phyloP scores from a whole-genome alignment of 805 yeast genomes.

The Ogataea wickerhamii region DNA sequence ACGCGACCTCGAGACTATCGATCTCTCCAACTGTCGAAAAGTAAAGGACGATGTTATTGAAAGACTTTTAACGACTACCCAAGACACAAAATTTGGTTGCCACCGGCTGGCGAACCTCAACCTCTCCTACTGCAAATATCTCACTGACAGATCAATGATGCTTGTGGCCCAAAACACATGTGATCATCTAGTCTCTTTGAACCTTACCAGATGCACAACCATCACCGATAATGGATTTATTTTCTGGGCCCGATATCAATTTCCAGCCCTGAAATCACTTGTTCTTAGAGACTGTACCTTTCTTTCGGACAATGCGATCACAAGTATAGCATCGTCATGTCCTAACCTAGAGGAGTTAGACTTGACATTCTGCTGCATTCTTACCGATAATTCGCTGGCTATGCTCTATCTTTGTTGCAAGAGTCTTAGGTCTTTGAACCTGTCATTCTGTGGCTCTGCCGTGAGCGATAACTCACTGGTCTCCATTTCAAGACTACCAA shows the following conservation, averaged over 20 bases:
- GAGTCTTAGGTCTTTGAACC: conserved; percentile 46
- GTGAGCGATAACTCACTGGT: conserved; percentile 68
- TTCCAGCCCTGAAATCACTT: conserved; percentile 50
- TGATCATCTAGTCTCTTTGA: conserved; percentile 50
- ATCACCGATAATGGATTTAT: conserved; percentile 73
- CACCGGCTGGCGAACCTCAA: conserved; percentile 49
- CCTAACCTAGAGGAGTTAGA: conserved; percentile 54
- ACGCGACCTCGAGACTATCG: conserved; percentile 52
- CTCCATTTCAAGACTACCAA: conserved; percentile 53
- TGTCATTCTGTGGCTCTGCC: conserved; percentile 77
- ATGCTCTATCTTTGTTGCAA: conserved; percentile 66
- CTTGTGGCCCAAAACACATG: conserved; percentile 59
- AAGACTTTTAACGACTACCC: conserved; percentile 57
- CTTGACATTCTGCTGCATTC: conserved; percentile 70
- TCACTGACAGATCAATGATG: conserved; percentile 65
- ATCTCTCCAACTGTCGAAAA: conserved; percentile 68
- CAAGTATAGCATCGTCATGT: conserved; percentile 59
- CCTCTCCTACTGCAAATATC: conserved; percentile 71
- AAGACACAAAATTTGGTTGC: conserved; percentile 46
- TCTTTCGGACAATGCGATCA: conserved; percentile 60
- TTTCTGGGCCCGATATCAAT: conserved; percentile 56
- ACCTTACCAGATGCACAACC: conserved; percentile 72
- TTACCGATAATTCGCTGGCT: conserved; percentile 66
- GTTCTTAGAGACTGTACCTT: conserved; percentile 72
- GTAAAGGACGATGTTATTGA: conserved; percentile 70